Base-by-base conservation (phyloP, 805 yeast genomes). In the Schwanniomyces occidentalis region DNA sequence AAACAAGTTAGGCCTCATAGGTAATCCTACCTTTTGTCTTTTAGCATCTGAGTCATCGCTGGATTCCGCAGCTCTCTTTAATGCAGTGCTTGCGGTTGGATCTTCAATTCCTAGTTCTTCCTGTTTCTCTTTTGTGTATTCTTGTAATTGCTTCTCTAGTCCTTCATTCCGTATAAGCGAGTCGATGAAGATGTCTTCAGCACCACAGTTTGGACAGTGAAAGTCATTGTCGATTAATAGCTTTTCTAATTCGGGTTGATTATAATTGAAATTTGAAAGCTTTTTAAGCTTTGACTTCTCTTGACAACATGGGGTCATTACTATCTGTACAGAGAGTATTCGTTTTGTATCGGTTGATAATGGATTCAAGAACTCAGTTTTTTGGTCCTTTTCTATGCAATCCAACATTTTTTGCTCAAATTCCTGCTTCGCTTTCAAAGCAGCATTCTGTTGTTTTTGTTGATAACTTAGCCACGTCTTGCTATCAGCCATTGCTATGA, bases 401-500 rank as follows among this genome's bases (percentile, higher is more conserved):
- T 52, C 61, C 7, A 65, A 37, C 2, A 68, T 48, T 27, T 60
- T 60, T 32, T 40, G 45, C 30, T 68, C 71, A 37, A 84, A 91
- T 43, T 63, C 78, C 36, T 73, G 78, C 45, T 65, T 69, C 10
- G 70, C 68, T 37, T 70, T 73, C 56, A 59, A 61, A 24, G 58
- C 72, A 27, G 69, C 76, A 54, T 52, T 68, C 51, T 61, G 75
- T 48, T 80, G 69, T 45, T 80, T 82, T 44, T 85, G 80, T 55
- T 89, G 96, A 54, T 79, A 90, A 30, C 75, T 79, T 35, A 81
- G 80, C 99, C 99, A 91, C 0, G 96, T 83, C 51, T 81, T 82
- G 26, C 80, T 76, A 63, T 93, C 99, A 0, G 98, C 98, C 41
- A 90, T 80, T n/a, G 95, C 96, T 31, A 88, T 84, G 4, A 93